Evolutionary conservation across 345 rosid species (phyloP).

Genomic region (Sonneratia caseolaris): DNA sequence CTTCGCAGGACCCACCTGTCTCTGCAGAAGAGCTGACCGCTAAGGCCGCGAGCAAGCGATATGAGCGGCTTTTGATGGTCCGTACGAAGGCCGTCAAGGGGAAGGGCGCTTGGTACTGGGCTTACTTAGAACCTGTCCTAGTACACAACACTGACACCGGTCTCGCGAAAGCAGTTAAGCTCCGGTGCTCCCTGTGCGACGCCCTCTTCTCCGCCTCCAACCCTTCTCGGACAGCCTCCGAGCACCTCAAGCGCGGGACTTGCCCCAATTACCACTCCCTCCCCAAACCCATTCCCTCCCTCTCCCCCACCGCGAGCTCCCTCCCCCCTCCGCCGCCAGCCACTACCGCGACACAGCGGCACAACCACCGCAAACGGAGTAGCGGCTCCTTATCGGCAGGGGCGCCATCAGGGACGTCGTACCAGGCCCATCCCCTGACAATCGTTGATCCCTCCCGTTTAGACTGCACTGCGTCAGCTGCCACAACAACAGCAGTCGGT

Average conservation of each 20-base stretch:
- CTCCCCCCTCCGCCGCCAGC: slow-evolving; percentile 6
- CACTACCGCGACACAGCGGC: slow-evolving; percentile 11
- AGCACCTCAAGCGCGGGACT: slow-evolving; percentile 94
- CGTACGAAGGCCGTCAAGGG: slow-evolving; percentile 88
- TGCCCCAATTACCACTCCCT: slow-evolving; percentile 78
- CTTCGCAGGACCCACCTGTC: slow-evolving; percentile 14
- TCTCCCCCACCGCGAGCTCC: slow-evolving; percentile 27
- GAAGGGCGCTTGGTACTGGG: slow-evolving; percentile 99
- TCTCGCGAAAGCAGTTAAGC: slow-evolving; percentile 90
- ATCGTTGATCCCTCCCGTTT: slow-evolving; percentile 71
- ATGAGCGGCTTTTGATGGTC: slow-evolving; percentile 74
- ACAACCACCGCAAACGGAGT: slow-evolving; percentile 47
- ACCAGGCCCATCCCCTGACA: slow-evolving; percentile 19
- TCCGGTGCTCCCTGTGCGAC: slow-evolving; percentile 89
- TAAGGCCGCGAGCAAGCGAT: slow-evolving; percentile 67
- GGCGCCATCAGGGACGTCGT: neutral
- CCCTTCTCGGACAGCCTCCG: slow-evolving; percentile 96
- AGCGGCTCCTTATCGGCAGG: neutral
- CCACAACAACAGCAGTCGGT: neutral
- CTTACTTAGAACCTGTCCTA: slow-evolving; percentile 82
- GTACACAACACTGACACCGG: slow-evolving; percentile 84
- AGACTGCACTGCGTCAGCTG: slow-evolving; percentile 14
- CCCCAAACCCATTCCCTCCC: slow-evolving; percentile 57
- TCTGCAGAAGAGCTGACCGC: slow-evolving; percentile 71
- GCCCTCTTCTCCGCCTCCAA: slow-evolving; percentile 98